Base-by-base conservation (phyloP, 148 eudicot genomes). In the Spergularia bocconei region DNA sequence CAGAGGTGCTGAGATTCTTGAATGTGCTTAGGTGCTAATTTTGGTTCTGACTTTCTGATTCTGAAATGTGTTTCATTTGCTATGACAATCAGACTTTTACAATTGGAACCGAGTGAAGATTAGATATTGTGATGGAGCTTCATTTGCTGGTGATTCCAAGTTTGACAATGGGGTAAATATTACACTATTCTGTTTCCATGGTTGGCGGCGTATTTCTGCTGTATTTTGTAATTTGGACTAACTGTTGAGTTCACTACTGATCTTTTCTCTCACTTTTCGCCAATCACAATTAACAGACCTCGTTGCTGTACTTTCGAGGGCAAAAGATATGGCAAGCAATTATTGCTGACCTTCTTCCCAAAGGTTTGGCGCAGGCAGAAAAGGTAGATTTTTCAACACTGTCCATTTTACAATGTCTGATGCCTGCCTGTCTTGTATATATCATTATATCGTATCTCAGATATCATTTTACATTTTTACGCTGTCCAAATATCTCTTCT, bases 101-200 rank as follows among this genome's bases (percentile, higher is more conserved):
- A 91, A 95, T 71, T 95, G 99, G 99, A 95, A 95, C 63, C 99
- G 99, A 33, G 97, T 95, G 64, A 92, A 92, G 88, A 71, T 95
- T 61, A 85, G 97, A 86, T 95, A 95, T 33, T 95, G 99, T 78
- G 99, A 95, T 71, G 99, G 99, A 39, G 99, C 98, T 59, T 95
- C 99, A 12, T 95, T 92, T 84, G 89, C 91, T 57, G 99, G 99
- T 14, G 78, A 95, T 60, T 79, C 92, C 53, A 78, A 75, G 80
- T 92, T 85, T 65, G 60, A 83, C 68, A 92, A 95, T 80, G 94
- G 92, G 91, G 99, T 95, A 80, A 72, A 17, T 5, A 12, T 8
- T 52, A 47, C 41, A 59, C 20, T 21, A 16, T 44, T 36, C 36
- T 10, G 59, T 62, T 71, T 58, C 13, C 4, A 17, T 54, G 19